A percentile compares a stretch with the other conserved stretches of the same genome.
phyloP scores from a whole-genome alignment of 441 rosid species.

The Aquilaria agallochum region DNA sequence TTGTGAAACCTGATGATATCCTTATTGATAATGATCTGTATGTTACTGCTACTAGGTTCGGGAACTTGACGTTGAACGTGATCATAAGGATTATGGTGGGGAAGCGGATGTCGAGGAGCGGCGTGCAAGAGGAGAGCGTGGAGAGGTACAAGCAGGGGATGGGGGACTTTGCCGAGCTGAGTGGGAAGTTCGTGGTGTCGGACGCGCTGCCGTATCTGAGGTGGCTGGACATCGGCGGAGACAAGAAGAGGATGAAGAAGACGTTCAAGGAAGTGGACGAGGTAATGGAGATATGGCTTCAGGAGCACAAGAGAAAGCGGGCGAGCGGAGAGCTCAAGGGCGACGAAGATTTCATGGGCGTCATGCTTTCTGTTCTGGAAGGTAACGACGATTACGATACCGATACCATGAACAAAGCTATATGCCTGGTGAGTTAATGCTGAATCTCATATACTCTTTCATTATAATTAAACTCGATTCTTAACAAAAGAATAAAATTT shows the following conservation, averaged over 20 bases:
- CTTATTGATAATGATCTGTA: too few relatives aligned
- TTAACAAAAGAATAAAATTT: too few relatives aligned
- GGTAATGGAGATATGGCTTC: neutral
- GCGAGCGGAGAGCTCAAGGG: neutral
- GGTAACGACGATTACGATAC: conserved; percentile 10
- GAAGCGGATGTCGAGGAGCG: neutral
- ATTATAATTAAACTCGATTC: too few relatives aligned
- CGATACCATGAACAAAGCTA: conserved; percentile 23
- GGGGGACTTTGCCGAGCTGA: conserved; percentile 8
- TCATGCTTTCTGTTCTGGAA: conserved; percentile 16
- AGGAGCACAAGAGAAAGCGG: conserved; percentile 8
- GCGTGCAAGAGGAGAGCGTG: neutral
- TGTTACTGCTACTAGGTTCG: conserved; percentile 17
- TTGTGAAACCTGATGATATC: too few relatives aligned
- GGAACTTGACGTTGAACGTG: conserved; percentile 20
- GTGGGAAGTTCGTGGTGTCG: conserved; percentile 17
- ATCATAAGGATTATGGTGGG: conserved; percentile 22
- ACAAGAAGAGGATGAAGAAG: conserved; percentile 22
- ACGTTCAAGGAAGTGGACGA: neutral
- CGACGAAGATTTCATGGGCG: conserved; percentile 27
- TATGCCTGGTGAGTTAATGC: conserved; percentile 13
- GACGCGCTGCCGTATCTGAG: conserved; percentile 33
- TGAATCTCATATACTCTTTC: too few relatives aligned
- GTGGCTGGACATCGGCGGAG: conserved; percentile 34
- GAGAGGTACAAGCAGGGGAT: conserved; percentile 11